Evolutionary conservation across 2,329 filamentous ascomycete species (phyloP).

Genomic region (Fusarium coffeatum): DNA sequence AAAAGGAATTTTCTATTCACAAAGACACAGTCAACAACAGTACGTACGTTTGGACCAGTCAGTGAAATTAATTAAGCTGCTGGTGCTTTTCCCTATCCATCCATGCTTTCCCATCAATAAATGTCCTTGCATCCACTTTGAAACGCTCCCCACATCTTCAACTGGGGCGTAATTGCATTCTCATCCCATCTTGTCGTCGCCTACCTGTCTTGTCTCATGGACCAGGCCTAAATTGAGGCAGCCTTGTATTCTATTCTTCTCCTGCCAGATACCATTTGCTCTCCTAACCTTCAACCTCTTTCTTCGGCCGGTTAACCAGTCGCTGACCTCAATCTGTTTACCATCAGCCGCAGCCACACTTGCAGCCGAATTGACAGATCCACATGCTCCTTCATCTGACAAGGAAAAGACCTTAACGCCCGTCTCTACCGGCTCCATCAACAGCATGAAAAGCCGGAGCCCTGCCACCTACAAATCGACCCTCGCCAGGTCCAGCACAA

Average conservation of each 20-base stretch:
- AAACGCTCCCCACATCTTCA: conserved; percentile 44
- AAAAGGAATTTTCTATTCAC: conserved; percentile 52
- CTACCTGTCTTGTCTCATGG: conserved; percentile 9
- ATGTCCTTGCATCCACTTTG: conserved; percentile 35
- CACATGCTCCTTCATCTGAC: conserved; percentile 47
- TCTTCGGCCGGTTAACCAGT: background rate
- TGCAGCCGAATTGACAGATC: conserved; percentile 37
- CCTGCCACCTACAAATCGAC: conserved; percentile 50
- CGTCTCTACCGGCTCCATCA: conserved; percentile 55
- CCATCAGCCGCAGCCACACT: conserved; percentile 35
- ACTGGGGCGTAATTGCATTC: conserved; percentile 32
- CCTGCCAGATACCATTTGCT: conserved; percentile 1
- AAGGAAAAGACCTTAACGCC: conserved; percentile 52
- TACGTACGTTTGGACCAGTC: conserved; percentile 29
- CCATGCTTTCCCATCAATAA: conserved; percentile 17
- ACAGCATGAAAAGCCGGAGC: conserved; percentile 54
- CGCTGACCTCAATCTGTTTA: conserved; percentile 37
- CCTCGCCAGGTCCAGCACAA: conserved; percentile 56
- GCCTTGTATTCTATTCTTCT: conserved; percentile 20
- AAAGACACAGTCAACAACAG: conserved; percentile 45
- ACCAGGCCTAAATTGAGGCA: conserved; percentile 21
- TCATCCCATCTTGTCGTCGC: conserved; percentile 18
- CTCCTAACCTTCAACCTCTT: conserved; percentile 2
- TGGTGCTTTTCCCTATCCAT: conserved; percentile 6
- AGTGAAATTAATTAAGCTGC: background rate